Evolutionary conservation across 805 yeast species (phyloP).

Genomic region (Metschnikowia drakensbergensis): DNA sequence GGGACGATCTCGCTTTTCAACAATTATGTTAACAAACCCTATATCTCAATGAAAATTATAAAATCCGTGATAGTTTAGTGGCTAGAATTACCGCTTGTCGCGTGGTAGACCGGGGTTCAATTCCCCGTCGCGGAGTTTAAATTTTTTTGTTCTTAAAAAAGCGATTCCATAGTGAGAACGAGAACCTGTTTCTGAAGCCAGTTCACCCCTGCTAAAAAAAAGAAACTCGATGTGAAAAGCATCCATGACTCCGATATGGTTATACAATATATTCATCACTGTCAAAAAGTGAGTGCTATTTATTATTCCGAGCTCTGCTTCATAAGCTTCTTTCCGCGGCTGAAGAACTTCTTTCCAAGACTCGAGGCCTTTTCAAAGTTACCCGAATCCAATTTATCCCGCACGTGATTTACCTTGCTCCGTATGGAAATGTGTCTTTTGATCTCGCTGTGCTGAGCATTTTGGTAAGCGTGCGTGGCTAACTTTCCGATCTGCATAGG

Average conservation of each 20-base stretch:
- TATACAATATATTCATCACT: neutral
- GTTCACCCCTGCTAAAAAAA: no score
- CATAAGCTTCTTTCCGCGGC: constrained; percentile 52
- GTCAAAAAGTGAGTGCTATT: neutral
- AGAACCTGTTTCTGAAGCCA: no score
- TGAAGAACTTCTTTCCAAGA: constrained; percentile 52
- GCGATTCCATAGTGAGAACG: no score
- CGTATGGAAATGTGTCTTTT: constrained; percentile 39
- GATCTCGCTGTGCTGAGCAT: constrained; percentile 54
- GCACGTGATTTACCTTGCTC: constrained; percentile 54
- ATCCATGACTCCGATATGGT: no score
- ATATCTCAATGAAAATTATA: neutral
- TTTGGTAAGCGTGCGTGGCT: constrained; percentile 63
- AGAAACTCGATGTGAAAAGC: no score
- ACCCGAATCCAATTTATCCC: constrained; percentile 43
- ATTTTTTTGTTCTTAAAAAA: neutral
- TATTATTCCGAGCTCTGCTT: constrained; percentile 21
- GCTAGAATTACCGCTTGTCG: constrained; percentile 24
- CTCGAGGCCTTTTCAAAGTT: constrained; percentile 48
- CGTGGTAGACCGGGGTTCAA: constrained; percentile 24
- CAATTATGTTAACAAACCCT: neutral
- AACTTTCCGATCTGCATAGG: constrained; percentile 47
- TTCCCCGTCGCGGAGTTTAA: constrained; percentile 10
- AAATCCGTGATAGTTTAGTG: constrained; percentile 15
- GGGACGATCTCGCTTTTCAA: neutral